These are phyloP conservation scores for Fusarium anthophilum DNA, from an alignment of 2,329 filamentous ascomycete species.

Conservation along the genomic window DNA sequence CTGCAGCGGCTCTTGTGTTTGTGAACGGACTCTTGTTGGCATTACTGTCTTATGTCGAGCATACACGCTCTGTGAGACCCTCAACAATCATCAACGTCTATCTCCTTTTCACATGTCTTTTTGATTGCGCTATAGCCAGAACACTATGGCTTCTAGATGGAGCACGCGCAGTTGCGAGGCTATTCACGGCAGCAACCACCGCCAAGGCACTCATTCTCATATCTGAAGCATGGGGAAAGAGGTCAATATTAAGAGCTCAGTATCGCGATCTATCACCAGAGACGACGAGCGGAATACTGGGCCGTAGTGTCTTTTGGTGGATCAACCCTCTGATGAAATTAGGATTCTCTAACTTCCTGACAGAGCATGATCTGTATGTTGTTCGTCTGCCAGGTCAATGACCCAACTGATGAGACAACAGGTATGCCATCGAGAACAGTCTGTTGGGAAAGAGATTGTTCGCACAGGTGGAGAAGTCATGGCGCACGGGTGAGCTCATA, in stretches of 20 bases:
- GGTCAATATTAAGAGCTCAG: slow-evolving; percentile 11
- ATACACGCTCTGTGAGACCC: slow-evolving; percentile 16
- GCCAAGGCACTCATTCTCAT: slow-evolving; percentile 6
- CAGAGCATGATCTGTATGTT: slow-evolving; percentile 3
- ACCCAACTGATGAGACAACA: neutral
- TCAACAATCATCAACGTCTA: slow-evolving; percentile 22
- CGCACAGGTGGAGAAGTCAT: neutral
- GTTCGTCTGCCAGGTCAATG: fast-evolving
- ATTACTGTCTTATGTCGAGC: slow-evolving; percentile 11
- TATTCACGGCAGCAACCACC: slow-evolving; percentile 1
- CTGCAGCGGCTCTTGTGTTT: slow-evolving; percentile 15
- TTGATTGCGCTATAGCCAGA: slow-evolving; percentile 6
- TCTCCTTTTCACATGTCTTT: slow-evolving; percentile 5
- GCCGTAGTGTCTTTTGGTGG: slow-evolving; percentile 18
- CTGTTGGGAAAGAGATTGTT: neutral
- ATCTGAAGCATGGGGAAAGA: slow-evolving; percentile 16
- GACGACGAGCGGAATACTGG: slow-evolving; percentile 9
- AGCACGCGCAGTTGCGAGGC: neutral
- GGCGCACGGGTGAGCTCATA: neutral
- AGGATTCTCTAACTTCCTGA: slow-evolving; percentile 2
- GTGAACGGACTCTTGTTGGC: slow-evolving; percentile 7
- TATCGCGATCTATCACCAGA: slow-evolving; percentile 15
- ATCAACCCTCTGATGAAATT: slow-evolving; percentile 20
- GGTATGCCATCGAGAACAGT: neutral
- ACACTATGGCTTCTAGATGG: slow-evolving; percentile 4